Base-by-base conservation (phyloP, 768 basidiomycete species). In the Lactarius trivialis region DNA sequence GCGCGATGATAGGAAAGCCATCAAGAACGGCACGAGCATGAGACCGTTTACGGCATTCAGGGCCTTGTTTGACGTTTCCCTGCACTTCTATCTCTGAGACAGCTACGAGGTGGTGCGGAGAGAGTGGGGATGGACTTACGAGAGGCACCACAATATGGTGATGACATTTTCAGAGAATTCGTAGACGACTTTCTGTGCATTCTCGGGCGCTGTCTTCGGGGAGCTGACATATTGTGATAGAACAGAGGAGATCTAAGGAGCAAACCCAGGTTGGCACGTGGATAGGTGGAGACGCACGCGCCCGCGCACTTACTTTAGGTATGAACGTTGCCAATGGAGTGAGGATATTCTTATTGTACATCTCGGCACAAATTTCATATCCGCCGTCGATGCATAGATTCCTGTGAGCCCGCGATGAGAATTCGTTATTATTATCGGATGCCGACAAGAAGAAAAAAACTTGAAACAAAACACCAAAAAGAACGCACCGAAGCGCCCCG, bases 311-410 rank as follows among this genome's bases (percentile, higher is more conserved):
- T 66, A 91, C 93, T 78, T 92, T 93, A 7, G 89, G 86, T 19
- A 93, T 79, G 68, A 92, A 90, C 0, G 81, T 79, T 67, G 79
- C 84, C 61, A 93, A 73, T 2, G 91, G 90, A 7, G 85, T 80
- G 55, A 97, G 77, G 50, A 97, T 86, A 67, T 91, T 91, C 77
- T 97, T 97, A 73, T 98, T 97, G 76, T 88, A 95, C 91, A 98
- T 95, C 73, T 97, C 93, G 1, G 89, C 92, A 69, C 94, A 95
- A 52, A 97, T 89, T 66, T 97, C 93, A 71, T 91, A 90, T 56
- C 95, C 95, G 17, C 94, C 95, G 70, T 98, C 95, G 69, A 98
- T 87, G 69, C 92, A 93, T 15, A 98, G 74, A 76, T 97, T 98
- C 65, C 94, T 97, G 69, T 36, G 57, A 53, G 60, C 11, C 32